Percentiles rank a stretch among this genome's conserved stretches.
Evolutionary conservation across 495 filamentous ascomycete genomes (phyloP).

Genomic region (Zalerion maritima): DNA sequence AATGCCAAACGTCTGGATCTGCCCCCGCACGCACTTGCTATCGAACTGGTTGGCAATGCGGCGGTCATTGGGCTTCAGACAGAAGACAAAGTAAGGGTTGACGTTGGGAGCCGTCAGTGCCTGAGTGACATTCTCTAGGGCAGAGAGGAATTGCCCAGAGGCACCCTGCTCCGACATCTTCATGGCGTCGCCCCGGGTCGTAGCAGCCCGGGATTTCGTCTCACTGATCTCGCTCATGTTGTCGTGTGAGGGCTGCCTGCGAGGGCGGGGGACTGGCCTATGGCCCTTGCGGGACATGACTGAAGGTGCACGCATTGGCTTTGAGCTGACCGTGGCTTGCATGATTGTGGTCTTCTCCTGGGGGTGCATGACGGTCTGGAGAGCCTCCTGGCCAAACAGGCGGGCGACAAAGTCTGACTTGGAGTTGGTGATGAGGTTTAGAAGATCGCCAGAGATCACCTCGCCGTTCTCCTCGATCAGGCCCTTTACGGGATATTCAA

Average conservation of each 20-base stretch:
- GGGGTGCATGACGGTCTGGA: slow-evolving; percentile 81
- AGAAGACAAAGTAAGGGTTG: slow-evolving; percentile 94
- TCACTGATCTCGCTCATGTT: slow-evolving; percentile 16
- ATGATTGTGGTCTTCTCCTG: slow-evolving; percentile 82
- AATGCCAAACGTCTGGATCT: slow-evolving; percentile 91
- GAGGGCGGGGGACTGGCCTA: slow-evolving; percentile 18
- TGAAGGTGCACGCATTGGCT: slow-evolving; percentile 80
- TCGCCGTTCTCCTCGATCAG: slow-evolving; percentile 91
- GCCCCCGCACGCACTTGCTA: slow-evolving; percentile 89
- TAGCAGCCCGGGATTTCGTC: slow-evolving; percentile 14
- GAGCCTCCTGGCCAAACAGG: slow-evolving; percentile 82
- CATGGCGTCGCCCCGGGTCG: slow-evolving; percentile 19
- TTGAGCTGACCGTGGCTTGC: slow-evolving; percentile 92
- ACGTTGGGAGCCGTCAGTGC: slow-evolving; percentile 65
- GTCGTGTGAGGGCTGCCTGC: slow-evolving; percentile 10
- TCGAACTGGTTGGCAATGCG: slow-evolving; percentile 98
- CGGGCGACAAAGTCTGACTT: slow-evolving; percentile 78
- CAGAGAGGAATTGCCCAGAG: slow-evolving; percentile 78
- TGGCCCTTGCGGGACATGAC: slow-evolving; percentile 64
- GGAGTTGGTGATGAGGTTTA: slow-evolving; percentile 84
- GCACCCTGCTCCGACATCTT: slow-evolving; percentile 56
- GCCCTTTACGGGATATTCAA: slow-evolving; percentile 81
- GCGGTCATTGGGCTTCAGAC: slow-evolving; percentile 91
- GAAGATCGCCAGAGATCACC: slow-evolving; percentile 84
- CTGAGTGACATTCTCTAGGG: slow-evolving; percentile 76